Evolutionary conservation across 2,329 filamentous ascomycete genomes (phyloP).

Genomic region (Leptographium lundbergii): DNA sequence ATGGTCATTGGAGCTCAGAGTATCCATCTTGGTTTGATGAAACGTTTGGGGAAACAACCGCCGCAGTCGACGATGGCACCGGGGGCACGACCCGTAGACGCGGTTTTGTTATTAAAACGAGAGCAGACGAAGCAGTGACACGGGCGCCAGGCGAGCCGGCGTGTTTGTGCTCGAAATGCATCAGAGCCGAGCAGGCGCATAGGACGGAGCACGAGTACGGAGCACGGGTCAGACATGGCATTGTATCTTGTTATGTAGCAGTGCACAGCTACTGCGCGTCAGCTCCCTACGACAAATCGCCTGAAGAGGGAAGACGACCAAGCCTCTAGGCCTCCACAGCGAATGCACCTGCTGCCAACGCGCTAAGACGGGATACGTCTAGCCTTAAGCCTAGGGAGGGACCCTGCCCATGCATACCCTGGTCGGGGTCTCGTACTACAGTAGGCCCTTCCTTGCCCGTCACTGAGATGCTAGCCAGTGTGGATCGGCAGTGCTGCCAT

Average conservation of each 20-base stretch:
- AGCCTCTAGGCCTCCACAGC: background rate
- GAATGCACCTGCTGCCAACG: background rate
- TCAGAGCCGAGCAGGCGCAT: no score
- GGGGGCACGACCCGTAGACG: no score
- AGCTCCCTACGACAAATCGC: background rate
- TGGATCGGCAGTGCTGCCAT: background rate
- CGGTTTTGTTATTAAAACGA: no score
- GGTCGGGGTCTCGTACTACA: background rate
- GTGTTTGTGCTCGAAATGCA: no score
- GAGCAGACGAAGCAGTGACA: no score
- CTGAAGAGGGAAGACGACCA: no score
- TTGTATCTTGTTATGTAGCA: background rate
- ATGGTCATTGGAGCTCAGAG: background rate
- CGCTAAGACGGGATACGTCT: background rate
- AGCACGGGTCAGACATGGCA: background rate
- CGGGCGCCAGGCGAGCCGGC: no score
- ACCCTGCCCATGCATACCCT: conserved; percentile 1
- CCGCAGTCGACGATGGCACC: no score
- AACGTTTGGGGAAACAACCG: background rate
- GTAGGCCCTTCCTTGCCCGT: background rate
- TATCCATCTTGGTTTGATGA: background rate
- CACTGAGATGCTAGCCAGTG: background rate
- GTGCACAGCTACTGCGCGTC: background rate
- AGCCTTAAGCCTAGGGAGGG: background rate
- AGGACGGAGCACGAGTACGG: no score